Evolutionary conservation across 129 eudicot species (phyloP).

Genomic region (Flaveria trinervia): DNA sequence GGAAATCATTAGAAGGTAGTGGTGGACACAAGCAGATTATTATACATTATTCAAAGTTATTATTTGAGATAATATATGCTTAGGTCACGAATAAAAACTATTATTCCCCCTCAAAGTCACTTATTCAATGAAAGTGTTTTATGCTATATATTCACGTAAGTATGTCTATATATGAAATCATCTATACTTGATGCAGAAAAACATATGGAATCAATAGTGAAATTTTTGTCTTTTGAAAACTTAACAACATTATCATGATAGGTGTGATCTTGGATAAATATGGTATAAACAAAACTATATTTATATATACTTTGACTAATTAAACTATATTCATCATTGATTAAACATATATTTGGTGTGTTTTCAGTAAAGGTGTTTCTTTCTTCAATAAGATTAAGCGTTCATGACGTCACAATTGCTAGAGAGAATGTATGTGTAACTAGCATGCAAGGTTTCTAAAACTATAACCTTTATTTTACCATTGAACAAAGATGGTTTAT

Average conservation of each 20-base stretch:
- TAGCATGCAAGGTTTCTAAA: too few species aligned
- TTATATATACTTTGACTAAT: too few species aligned
- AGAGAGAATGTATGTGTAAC: background rate
- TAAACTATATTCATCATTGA: too few species aligned
- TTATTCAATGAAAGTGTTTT: background rate
- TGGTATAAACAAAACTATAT: too few species aligned
- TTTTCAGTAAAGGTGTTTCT: too few species aligned
- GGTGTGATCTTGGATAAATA: too few species aligned
- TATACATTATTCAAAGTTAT: constrained; percentile 24
- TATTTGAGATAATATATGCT: background rate
- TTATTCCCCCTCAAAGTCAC: background rate
- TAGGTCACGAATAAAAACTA: background rate
- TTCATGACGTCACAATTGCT: background rate
- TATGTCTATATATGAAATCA: background rate
- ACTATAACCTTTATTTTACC: background rate
- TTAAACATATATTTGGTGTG: too few species aligned
- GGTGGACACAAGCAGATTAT: constrained; percentile 32
- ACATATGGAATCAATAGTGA: too few species aligned
- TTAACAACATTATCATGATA: too few species aligned
- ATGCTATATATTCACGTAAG: background rate
- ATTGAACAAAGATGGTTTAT: background rate
- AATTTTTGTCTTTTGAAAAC: too few species aligned
- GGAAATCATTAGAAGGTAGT: constrained; percentile 40
- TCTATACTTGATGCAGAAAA: too few species aligned
- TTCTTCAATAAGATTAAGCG: background rate